Evolutionary conservation across 1,284 basidiomycete species (phyloP), one percentile per base, ranked within the genome.

Genomic region (Sphagnurus paluster): DNA sequence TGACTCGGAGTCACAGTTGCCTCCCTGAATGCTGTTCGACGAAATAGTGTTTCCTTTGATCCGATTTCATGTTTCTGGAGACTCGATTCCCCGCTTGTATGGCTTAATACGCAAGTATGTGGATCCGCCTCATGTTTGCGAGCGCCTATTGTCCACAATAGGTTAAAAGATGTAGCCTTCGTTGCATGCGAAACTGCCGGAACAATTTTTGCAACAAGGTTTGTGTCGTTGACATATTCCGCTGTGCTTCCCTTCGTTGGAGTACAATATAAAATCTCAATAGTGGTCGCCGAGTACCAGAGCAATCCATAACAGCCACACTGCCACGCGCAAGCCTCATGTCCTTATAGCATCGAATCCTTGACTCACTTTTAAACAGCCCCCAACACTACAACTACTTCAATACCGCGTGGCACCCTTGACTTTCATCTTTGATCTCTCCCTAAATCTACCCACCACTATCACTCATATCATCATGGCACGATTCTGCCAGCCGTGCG

Each of bases 391-490:
- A 23, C 21, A 24, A 43, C 24, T 34, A 14, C 7, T 28, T 25
- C 16, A 23, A 2, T 20, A 21, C 30, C 4, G 11, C 14, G 13
- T 16, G 4, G 13, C 10, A 33, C 10, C 9, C 3, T 28, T 11
- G 17, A 10, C 13, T 26, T 28, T 28, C 9, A 28, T 39, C 16
- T 16, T 19, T 28, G 13, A 39, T 24, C 38, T 39, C 28, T 2
- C n/a, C 16, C n/a, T n/a, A n/a, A n/a, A n/a, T n/a, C n/a, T n/a
- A n/a, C n/a, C 38, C 25, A 16, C 29, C 14, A 33, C 11, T 14
- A 14, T 13, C 33, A 36, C 34, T n/a, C n/a, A n/a, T n/a, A n/a
- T n/a, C n/a, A 36, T n/a, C 16, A 43, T 43, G 42, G 17, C 42
- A 9, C 33, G 20, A 2, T 20, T 28, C n/a, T 43, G 42, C n/a